Evolutionary conservation across 2,329 filamentous ascomycete species (phyloP), one percentile per base, ranked within the genome.

Genomic region (Akanthomyces uredinophilus): DNA sequence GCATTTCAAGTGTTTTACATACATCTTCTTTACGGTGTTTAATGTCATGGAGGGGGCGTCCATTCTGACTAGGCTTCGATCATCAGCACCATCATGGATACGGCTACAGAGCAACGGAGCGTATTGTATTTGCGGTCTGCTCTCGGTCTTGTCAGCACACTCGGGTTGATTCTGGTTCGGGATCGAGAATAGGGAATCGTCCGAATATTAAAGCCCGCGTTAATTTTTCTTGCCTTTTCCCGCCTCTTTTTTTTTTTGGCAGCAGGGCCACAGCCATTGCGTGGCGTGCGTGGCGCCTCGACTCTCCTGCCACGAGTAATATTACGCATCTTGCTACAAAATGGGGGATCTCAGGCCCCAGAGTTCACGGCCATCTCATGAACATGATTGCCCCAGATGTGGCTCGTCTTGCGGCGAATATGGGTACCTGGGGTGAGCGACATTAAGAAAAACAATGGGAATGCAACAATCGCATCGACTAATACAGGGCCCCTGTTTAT

Each of bases 41-140:
- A 85, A 81, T 64, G 87, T 89, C 66, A 82, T 89, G 37, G 86
- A 86, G 46, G 89, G 89, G 73, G 87, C 86, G 0, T 86, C 81
- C 8, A 84, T 82, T 0, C 89, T 89, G 66, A 87, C 89, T 60
- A 87, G 87, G 0, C 87, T 0, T 74, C 89, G 37, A 85, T 90
- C 18, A 85, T 82, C 62, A 85, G 81, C 65, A 87, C 86, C 8
- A 90, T 90, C 63, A 88, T 90, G 60, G 86, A 89, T 69, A 82
- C 82, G 0, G 79, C 78, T 20, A 11, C 78, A 83, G 61, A 83
- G 88, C 67, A 82, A 83, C 60, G 85, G 79, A 24, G 81, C 81
- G 5, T 87, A 0, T 89, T 89, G 63, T 88, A 88, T 66, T 89
- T 89, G 62, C 68, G 89, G 20, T 85, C 86, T 65, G 84, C 75